A percentile compares a stretch with the other conserved stretches of the same genome.
Evolutionary conservation across 2,329 filamentous ascomycete genomes (phyloP).

Genomic region (Podosphaera fusca): DNA sequence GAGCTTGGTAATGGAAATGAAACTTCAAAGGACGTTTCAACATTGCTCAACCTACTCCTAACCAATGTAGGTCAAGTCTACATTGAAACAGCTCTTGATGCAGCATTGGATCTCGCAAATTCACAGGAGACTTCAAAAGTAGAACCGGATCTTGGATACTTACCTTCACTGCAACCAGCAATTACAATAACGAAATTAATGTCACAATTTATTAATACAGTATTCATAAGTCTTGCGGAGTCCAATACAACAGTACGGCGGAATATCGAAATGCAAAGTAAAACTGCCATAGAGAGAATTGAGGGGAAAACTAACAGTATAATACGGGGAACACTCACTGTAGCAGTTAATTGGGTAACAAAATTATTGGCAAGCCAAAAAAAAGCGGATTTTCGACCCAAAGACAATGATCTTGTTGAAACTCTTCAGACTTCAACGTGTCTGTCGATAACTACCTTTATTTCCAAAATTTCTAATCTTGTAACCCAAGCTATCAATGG

Average conservation of each 20-base stretch:
- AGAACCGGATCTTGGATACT: conserved; percentile 72
- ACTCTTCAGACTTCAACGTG: conserved; percentile 73
- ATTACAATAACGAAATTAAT: conserved; percentile 84
- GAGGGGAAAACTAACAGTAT: conserved; percentile 47
- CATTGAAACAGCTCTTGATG: conserved; percentile 42
- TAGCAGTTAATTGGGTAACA: conserved; percentile 36
- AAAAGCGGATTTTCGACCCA: conserved; percentile 47
- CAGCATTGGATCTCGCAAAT: conserved; percentile 48
- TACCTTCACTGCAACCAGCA: conserved; percentile 55
- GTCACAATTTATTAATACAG: conserved; percentile 73
- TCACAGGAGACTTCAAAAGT: conserved; percentile 57
- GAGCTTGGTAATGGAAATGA: conserved; percentile 76
- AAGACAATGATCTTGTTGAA: conserved; percentile 43
- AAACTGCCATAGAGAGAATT: conserved; percentile 32
- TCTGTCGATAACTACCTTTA: conserved; percentile 56
- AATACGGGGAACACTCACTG: conserved; percentile 44
- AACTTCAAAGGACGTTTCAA: conserved; percentile 80
- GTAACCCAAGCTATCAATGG: conserved; percentile 53
- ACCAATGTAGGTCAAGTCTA: conserved; percentile 73
- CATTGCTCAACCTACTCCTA: conserved; percentile 62
- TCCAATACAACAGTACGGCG: conserved; percentile 68
- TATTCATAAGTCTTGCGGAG: conserved; percentile 72
- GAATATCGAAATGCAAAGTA: conserved; percentile 45
- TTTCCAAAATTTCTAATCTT: conserved; percentile 40
- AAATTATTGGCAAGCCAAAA: conserved; percentile 42